Conservation (phyloP, 257 asterid genomes). For the Salvia splendens region DNA sequence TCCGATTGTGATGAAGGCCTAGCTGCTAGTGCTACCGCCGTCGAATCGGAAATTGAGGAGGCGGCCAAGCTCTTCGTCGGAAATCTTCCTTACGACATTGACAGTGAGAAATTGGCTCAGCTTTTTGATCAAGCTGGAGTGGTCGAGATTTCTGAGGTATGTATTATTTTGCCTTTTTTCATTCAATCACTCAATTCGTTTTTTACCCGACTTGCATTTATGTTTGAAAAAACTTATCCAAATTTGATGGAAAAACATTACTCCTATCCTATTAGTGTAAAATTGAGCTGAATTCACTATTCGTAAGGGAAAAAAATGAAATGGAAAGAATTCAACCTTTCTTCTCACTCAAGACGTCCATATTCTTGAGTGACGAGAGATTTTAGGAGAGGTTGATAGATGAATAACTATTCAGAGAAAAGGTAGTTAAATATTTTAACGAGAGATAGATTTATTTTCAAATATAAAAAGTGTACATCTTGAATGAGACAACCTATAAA, state of each 20-base stretch:
- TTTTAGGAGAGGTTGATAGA: too few species aligned
- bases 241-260: not conserved
- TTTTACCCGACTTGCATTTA: too few species aligned
- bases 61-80: slow-evolving; percentile 84
- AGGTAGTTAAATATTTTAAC: too few species aligned
- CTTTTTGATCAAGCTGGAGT: slow-evolving; percentile 72
- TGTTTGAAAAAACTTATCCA: not conserved
- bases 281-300: not conserved
- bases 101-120: slow-evolving; percentile 63
- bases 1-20: slow-evolving; percentile 41
- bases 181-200: not conserved
- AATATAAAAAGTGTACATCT: too few species aligned
- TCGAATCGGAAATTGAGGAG: slow-evolving; percentile 42
- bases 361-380: too few species aligned
- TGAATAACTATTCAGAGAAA: too few species aligned
- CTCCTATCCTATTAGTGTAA: not conserved
- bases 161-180: not conserved
- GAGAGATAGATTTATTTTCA: too few species aligned
- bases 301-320: not conserved
- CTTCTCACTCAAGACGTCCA: too few species aligned
- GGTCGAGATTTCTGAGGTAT: slow-evolving; percentile 85
- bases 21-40: slow-evolving; percentile 10
- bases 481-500: too few species aligned
- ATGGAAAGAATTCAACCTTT: not conserved
- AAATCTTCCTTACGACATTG: slow-evolving; percentile 73